Percentiles rank a stretch among this genome's conserved stretches.
Evolutionary conservation across 768 basidiomycete genomes (phyloP).

Genomic region (Podaxis sp.): DNA sequence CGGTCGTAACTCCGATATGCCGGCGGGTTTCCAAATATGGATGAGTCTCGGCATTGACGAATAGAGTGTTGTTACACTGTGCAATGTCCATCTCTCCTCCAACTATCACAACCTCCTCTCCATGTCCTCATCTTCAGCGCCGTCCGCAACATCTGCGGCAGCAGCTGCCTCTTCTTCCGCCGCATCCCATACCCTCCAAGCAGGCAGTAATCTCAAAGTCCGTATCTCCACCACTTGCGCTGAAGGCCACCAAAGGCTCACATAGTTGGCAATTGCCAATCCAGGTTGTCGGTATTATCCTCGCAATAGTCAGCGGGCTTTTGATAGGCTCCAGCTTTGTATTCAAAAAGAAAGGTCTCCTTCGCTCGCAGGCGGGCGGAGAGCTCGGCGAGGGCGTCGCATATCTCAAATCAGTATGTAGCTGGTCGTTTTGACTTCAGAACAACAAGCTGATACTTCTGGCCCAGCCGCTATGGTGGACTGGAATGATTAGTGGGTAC

Average conservation of each 20-base stretch:
- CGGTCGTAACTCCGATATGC: not conserved
- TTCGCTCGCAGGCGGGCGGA: slow-evolving; percentile 80
- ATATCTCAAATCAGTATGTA: slow-evolving; percentile 89
- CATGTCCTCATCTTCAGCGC: slow-evolving; percentile 24
- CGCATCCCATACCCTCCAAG: slow-evolving; percentile 32
- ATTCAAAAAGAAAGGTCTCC: slow-evolving; percentile 94
- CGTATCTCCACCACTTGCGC: slow-evolving; percentile 1
- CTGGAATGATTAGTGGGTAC: slow-evolving; percentile 80
- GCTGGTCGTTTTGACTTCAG: slow-evolving; percentile 8
- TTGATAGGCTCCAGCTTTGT: slow-evolving; percentile 94
- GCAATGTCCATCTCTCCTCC: not conserved
- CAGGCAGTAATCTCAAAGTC: slow-evolving; percentile 54
- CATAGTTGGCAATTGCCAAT: slow-evolving; percentile 5
- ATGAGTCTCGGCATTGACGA: not conserved
- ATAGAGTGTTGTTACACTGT: not conserved
- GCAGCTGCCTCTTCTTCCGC: slow-evolving; percentile 43
- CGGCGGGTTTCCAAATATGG: not conserved
- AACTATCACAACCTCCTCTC: not conserved
- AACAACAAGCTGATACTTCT: slow-evolving; percentile 15
- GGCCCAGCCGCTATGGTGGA: slow-evolving; percentile 84
- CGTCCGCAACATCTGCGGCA: slow-evolving; percentile 33
- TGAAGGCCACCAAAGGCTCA: not conserved
- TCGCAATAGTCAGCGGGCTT: slow-evolving; percentile 76
- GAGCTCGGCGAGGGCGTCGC: slow-evolving; percentile 83
- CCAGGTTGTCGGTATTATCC: slow-evolving; percentile 73